Percentiles rank a stretch among this genome's conserved stretches.
phyloP scores from a whole-genome alignment of 768 basidiomycete species.

The Mycena crocata region DNA sequence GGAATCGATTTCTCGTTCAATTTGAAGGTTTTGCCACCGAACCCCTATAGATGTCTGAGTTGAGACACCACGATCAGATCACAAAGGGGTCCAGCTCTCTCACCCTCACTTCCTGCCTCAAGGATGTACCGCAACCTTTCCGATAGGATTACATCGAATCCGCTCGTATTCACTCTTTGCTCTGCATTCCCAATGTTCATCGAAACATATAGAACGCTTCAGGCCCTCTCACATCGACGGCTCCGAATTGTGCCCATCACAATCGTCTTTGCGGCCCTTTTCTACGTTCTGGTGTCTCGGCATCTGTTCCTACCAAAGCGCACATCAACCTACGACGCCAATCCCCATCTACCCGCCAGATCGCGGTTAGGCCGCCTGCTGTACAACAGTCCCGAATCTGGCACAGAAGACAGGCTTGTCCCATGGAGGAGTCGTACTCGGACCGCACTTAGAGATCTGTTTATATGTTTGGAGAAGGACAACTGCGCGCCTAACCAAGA shows the following conservation, averaged over 20 bases:
- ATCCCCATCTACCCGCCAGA: background rate
- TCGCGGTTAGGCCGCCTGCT: background rate
- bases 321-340: background rate
- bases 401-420: background rate
- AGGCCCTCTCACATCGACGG: no score
- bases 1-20: no score
- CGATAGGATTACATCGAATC: no score
- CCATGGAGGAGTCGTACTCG: background rate
- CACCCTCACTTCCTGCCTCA: no score
- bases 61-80: no score
- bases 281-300: background rate
- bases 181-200: no score
- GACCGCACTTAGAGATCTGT: background rate
- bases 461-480: background rate
- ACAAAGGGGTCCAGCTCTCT: no score
- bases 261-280: background rate
- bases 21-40: no score
- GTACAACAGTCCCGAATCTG: background rate
- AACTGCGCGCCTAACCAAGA: background rate
- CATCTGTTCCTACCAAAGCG: background rate
- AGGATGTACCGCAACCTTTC: no score
- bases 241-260: background rate
- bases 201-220: no score
- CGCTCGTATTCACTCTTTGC: no score
- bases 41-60: no score